Conservation (phyloP, 1,284 basidiomycete genomes). For the Termitomyces sp. region DNA sequence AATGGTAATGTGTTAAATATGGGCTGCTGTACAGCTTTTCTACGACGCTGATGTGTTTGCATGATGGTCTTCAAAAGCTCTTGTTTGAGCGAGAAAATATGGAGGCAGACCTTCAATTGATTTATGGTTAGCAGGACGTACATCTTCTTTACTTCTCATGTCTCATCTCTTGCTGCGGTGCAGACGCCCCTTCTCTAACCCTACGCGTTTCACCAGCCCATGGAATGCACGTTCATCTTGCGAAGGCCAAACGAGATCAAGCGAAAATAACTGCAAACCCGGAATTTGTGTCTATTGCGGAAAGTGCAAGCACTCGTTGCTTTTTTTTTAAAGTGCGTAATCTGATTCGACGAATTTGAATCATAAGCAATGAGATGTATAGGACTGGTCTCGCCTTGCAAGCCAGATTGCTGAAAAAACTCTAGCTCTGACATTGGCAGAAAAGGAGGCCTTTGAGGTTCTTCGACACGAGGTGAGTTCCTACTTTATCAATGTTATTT, state of each 20-base stretch:
- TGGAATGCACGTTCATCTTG: conserved; percentile 73
- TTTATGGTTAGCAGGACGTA: conserved; percentile 45
- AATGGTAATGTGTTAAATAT: conserved; percentile 1
- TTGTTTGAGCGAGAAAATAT: conserved; percentile 44
- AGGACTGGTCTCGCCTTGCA: conserved; percentile 80
- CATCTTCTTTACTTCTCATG: neutral
- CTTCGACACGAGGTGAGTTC: conserved; percentile 60
- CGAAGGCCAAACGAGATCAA: conserved; percentile 56
- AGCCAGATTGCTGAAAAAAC: conserved; percentile 56
- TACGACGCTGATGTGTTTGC: conserved; percentile 46
- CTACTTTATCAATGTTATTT: neutral
- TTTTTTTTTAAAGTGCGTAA: conserved; percentile 63
- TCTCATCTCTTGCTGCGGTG: conserved; percentile 6
- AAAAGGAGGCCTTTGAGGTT: conserved; percentile 66
- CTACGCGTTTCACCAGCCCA: conserved; percentile 62
- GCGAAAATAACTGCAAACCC: conserved; percentile 40
- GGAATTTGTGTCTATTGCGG: conserved; percentile 52
- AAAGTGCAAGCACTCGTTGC: conserved; percentile 59
- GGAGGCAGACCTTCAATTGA: conserved; percentile 47
- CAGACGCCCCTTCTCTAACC: conserved; percentile 68
- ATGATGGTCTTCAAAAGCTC: conserved; percentile 44
- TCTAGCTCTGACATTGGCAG: conserved; percentile 48
- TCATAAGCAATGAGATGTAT: neutral
- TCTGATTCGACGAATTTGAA: neutral
- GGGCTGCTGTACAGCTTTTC: conserved; percentile 56